phyloP scores from a whole-genome alignment of 495 filamentous ascomycete species.

The Neurospora sp. region DNA sequence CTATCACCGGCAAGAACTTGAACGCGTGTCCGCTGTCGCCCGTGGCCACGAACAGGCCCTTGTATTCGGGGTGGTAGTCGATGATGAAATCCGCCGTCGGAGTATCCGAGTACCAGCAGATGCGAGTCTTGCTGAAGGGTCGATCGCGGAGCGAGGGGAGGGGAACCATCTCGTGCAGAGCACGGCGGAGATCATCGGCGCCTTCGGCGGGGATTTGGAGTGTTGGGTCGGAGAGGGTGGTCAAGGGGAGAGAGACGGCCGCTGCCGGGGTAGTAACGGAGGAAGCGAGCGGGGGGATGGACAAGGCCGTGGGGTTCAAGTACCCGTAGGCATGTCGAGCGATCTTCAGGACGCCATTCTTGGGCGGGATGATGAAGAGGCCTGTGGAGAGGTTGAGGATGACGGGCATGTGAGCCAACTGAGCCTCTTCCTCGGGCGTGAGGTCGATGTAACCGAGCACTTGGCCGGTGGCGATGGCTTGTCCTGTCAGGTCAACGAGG shows the following conservation, averaged over 20 bases:
- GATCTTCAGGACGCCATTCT: slow-evolving; percentile 61
- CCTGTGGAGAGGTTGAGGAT: slow-evolving; percentile 71
- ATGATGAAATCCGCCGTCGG: slow-evolving; percentile 72
- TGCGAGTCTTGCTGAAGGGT: slow-evolving; percentile 55
- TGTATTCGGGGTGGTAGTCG: slow-evolving; percentile 58
- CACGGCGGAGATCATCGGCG: slow-evolving; percentile 47
- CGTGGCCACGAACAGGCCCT: slow-evolving; percentile 66
- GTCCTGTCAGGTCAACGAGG: slow-evolving; percentile 68
- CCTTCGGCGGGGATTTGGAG: slow-evolving; percentile 49
- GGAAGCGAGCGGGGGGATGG: slow-evolving; percentile 34
- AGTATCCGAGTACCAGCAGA: slow-evolving; percentile 91
- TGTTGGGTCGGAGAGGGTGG: slow-evolving; percentile 30
- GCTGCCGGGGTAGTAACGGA: slow-evolving; percentile 2
- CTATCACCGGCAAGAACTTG: slow-evolving; percentile 82
- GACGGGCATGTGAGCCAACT: slow-evolving; percentile 56
- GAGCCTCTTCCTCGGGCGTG: slow-evolving; percentile 54
- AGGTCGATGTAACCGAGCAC: slow-evolving; percentile 65
- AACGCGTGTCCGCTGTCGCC: slow-evolving; percentile 82
- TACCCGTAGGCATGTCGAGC: slow-evolving; percentile 80
- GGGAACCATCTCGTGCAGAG: slow-evolving; percentile 53
- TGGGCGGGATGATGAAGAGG: slow-evolving; percentile 74
- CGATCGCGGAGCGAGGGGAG: slow-evolving; percentile 43
- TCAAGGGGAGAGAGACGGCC: slow-evolving; percentile 36
- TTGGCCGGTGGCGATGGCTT: slow-evolving; percentile 70
- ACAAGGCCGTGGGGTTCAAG: slow-evolving; percentile 48